Evolutionary conservation across 1,139 yeast genomes (phyloP), one percentile per base, ranked within the genome.

Genomic region (Blastobotrys capitulatus): DNA sequence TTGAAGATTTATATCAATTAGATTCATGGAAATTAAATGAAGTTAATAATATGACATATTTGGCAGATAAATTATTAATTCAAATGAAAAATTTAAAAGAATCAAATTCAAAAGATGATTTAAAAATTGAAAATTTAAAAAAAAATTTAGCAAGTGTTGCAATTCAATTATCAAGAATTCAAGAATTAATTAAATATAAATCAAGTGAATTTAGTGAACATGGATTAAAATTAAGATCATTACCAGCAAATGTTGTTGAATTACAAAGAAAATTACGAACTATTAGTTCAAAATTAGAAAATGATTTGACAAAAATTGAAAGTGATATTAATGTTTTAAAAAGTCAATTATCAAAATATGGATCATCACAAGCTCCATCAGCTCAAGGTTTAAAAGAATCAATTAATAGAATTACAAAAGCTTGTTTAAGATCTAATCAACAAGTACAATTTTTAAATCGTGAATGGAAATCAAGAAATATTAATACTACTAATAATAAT

Each of bases 241-340:
- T 61, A 39, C 62, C 65, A 1, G 57, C 57, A 10, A 54, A 55
- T 16, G 65, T 61, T 1, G 60, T 60, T 12, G 57, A 59, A 34
- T 50, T 61, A 18, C 63, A 60, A 48, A 51, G 56, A 20, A 52
- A 52, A 36, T 41, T 61, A 18, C 48, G 63, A 12, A 48, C 42
- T 34, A 42, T 35, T 3, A 20, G 55, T 12, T 47, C 52, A 12
- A 44, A 41, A 12, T 46, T 59, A n/a, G 59, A 54, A 22, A 47
- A 52, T 15, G 47, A 52, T 12, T 49, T 61, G 26, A 47, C 49
- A 19, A 46, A 52, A n/a, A 31, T 56, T 18, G 62, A 59, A 46
- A 52, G 59, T 2, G 52, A 50, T 10, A 53, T 57, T 13, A 57
- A 50, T 32, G 52, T 59, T 15, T 36, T 56, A 26, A 59, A 56